phyloP scores from a whole-genome alignment of 768 basidiomycete species.

The Lentinula boryana region DNA sequence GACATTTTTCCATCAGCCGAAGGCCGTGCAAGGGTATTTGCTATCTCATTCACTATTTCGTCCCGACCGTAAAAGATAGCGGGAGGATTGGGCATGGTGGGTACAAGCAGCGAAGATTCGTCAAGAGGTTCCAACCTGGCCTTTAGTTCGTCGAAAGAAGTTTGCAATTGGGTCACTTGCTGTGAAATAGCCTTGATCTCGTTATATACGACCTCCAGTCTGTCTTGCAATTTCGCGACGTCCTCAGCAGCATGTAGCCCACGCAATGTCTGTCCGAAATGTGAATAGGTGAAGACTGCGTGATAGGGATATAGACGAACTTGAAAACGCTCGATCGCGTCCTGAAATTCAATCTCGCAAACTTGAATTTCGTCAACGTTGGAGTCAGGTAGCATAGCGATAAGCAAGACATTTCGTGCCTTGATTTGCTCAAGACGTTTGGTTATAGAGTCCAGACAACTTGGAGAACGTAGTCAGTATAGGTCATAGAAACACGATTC shows the following conservation, averaged over 20 bases:
- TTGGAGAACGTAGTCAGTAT: not conserved
- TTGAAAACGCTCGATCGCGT: not conserved
- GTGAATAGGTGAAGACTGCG: not conserved
- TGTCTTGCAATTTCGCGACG: not conserved
- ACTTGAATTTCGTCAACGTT: not conserved
- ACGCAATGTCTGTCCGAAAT: not conserved
- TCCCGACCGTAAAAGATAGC: constrained; percentile 12
- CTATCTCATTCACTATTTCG: constrained; percentile 6
- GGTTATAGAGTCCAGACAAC: not conserved
- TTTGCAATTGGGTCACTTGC: not conserved
- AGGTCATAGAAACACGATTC: not conserved
- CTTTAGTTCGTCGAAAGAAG: not conserved
- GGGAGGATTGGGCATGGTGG: constrained; percentile 8
- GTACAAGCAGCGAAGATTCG: not conserved
- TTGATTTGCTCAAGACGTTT: not conserved
- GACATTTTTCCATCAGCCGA: not conserved
- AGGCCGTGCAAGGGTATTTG: not conserved
- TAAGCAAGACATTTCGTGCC: not conserved
- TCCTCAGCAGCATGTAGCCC: not conserved
- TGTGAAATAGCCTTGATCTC: not conserved
- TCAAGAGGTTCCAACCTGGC: not conserved
- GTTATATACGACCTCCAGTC: not conserved
- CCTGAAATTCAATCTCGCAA: not conserved
- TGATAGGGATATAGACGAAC: not conserved
- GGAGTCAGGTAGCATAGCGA: not conserved